A percentile compares a stretch with the other conserved stretches of the same genome.
Evolutionary conservation across 805 yeast species (phyloP).

Genomic region (Wickerhamomyces ciferrii): DNA sequence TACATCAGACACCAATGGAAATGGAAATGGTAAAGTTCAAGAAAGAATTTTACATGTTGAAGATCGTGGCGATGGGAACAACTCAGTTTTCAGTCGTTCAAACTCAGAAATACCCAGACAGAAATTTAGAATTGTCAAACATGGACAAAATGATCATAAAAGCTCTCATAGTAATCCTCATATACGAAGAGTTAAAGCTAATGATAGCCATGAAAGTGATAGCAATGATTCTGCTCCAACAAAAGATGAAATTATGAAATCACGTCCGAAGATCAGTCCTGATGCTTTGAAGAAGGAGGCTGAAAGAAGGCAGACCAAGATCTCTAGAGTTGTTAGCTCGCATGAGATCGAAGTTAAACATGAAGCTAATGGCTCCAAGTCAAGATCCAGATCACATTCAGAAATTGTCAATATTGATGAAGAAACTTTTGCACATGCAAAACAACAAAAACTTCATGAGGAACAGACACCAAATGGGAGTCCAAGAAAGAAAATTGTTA

Average conservation of each 20-base stretch:
- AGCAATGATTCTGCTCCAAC: not conserved
- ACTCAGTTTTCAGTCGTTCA: not conserved
- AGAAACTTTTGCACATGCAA: not conserved
- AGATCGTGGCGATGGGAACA: not conserved
- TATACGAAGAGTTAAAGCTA: no score
- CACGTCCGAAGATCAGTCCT: conserved; percentile 2
- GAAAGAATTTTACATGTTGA: not conserved
- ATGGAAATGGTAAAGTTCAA: not conserved
- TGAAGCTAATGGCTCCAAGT: not conserved
- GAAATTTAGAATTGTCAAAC: not conserved
- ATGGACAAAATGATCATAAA: not conserved
- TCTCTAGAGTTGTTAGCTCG: no score
- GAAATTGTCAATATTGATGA: not conserved
- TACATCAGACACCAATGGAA: not conserved
- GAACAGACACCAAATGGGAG: no score
- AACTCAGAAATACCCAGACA: not conserved
- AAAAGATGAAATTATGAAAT: conserved; percentile 1
- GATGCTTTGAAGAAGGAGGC: not conserved
- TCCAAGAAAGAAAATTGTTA: not conserved
- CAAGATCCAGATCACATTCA: not conserved
- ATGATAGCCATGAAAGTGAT: not conserved
- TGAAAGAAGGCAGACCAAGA: not conserved
- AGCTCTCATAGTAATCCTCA: not conserved
- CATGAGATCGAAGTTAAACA: no score
- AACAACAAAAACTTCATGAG: not conserved